phyloP scores from a whole-genome alignment of 164 flowering plant genomes.

The Aristolochia californica region DNA sequence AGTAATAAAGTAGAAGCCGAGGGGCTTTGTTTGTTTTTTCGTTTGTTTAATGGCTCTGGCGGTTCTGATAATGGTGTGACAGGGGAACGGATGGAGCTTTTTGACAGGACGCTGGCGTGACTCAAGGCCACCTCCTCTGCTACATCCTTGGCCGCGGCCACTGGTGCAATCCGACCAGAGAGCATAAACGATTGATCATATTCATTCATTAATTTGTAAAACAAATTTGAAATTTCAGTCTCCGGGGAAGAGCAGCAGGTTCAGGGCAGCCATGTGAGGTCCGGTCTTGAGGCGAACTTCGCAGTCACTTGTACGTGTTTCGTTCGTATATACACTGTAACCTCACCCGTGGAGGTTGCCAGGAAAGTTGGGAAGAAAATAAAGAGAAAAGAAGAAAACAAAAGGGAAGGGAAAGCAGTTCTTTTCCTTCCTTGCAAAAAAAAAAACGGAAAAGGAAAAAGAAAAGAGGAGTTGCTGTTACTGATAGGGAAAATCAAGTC shows the following conservation, averaged over 20 bases:
- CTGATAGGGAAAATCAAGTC: no score
- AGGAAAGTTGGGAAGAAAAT: background rate
- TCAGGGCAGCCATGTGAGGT: constrained; percentile 28
- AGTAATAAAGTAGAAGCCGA: constrained; percentile 1
- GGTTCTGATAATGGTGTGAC: constrained; percentile 13
- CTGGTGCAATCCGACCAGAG: no score
- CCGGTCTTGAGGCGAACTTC: constrained; percentile 4
- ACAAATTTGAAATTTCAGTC: background rate
- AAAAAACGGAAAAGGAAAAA: background rate
- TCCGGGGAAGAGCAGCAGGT: background rate
- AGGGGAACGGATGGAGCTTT: constrained; percentile 8
- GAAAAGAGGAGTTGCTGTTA: background rate
- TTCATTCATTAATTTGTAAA: background rate
- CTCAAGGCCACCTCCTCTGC: background rate
- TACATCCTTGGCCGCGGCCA: no score
- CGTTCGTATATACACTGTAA: no score
- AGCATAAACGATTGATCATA: background rate
- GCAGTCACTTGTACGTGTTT: no score
- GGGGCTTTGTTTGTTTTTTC: background rate
- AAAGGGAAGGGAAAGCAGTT: background rate
- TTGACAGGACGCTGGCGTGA: constrained; percentile 1
- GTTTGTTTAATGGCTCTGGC: no score
- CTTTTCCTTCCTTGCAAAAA: no score
- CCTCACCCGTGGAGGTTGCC: no score
- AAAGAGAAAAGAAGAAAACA: background rate